Evolutionary conservation across 768 basidiomycete species (phyloP), one percentile per base, ranked within the genome.

Genomic region (Suillus spraguei): DNA sequence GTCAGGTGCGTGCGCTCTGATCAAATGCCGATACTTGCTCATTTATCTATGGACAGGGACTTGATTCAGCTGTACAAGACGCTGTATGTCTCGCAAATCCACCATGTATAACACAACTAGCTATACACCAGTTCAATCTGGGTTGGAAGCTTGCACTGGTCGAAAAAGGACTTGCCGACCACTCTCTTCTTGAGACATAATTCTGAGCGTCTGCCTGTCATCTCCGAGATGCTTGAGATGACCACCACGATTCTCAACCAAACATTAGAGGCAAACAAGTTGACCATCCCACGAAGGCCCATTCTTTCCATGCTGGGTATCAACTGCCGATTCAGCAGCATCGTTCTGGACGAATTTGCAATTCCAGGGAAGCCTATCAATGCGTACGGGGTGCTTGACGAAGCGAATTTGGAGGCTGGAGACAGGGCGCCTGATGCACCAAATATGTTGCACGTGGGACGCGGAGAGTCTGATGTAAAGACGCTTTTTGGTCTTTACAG

Each of bases 141-240:
- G 74, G 68, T 1, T 80, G 80, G 81, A 81, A 81, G 63, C 71
- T 81, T 28, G 72, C 80, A 5, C 70, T 80, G 16, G 79, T 78
- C 14, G 62, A 70, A 10, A 78, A 77, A 58, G 70, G 72, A 3
- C 63, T 76, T 24, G 69, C 80, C 4, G 66, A 73, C 16, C 65
- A 65, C 2, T 64, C 73, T 9, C 70, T 82, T 22, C 76, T 82
- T 9, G 65, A 74, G 39, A 73, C 77, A 82, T 60, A 69, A 67
- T n/a, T 67, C 73, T n/a, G 81, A 82, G 66, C 78, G 81, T 24
- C 59, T 80, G 39, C 80, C 76, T 5, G 78, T 81, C 38, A 78
- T 81, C 53, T 74, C 73, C 11, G 72, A 77, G 56, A 79, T 80
- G 77, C 74, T 82, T 33, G 60, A 75, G 47, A 61, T 68, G 38